Conservation (phyloP, 257 asterid species). For the Misopates orontium region DNA sequence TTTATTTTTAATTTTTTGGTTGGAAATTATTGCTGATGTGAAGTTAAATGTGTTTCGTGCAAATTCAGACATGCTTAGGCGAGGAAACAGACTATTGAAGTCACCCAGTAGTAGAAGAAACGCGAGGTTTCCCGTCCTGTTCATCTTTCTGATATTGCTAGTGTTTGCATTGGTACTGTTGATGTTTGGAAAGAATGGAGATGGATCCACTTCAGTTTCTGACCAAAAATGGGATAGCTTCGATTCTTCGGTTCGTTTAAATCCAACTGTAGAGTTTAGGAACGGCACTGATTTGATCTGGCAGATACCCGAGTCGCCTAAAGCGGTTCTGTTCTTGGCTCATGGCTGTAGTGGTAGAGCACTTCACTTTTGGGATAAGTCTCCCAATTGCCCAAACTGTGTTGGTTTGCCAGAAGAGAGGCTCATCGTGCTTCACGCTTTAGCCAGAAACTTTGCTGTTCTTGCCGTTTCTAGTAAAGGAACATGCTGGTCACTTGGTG, state of each 20-base stretch:
- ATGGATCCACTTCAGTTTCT: conserved; percentile 33
- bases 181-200: conserved; percentile 42
- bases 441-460: conserved; percentile 76
- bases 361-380: conserved; percentile 85
- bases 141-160: conserved; percentile 41
- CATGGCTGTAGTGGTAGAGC: conserved; percentile 95
- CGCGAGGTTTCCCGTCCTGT: conserved; percentile 39
- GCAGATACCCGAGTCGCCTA: conserved; percentile 81
- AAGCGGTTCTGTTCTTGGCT: conserved; percentile 81
- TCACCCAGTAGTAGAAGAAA: conserved; percentile 37
- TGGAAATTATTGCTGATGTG: too few relatives aligned
- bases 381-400: conserved; percentile 66
- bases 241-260: conserved; percentile 51
- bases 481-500: conserved; percentile 79
- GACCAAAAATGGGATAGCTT: conserved; percentile 55
- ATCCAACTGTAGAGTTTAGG: conserved; percentile 59
- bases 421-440: conserved; percentile 72
- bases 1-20: too few relatives aligned
- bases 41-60: too few relatives aligned
- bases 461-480: conserved; percentile 74
- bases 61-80: conserved; percentile 56
- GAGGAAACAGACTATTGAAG: conserved; percentile 50
- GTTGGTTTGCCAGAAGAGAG: conserved; percentile 96
- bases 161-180: conserved; percentile 43
- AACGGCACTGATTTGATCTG: conserved; percentile 76